Evolutionary conservation across 2,329 filamentous ascomycete genomes (phyloP).

Genomic region (Cladorrhinum sp.): DNA sequence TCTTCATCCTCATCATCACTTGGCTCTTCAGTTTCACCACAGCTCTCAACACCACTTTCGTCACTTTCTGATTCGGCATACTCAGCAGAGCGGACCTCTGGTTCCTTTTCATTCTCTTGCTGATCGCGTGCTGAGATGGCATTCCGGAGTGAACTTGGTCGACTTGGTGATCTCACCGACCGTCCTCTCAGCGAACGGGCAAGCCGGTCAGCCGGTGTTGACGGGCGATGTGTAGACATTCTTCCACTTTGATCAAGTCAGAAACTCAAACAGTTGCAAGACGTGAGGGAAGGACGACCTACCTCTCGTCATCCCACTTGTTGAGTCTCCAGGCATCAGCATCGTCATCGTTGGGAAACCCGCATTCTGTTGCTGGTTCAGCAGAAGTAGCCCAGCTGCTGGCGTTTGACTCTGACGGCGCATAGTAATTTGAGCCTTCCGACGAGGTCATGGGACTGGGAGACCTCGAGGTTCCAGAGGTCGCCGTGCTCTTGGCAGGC

Average conservation of each 20-base stretch:
- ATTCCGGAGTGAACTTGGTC: constrained; percentile 16
- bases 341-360: constrained; percentile 13
- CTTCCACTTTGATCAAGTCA: not conserved
- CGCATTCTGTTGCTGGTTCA: constrained; percentile 12
- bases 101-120: not conserved
- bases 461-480: constrained; percentile 15
- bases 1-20: constrained; percentile 16
- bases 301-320: constrained; percentile 15
- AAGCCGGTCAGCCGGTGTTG: constrained; percentile 10
- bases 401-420: constrained; percentile 10
- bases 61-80: constrained; percentile 2
- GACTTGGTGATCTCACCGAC: constrained; percentile 9
- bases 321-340: constrained; percentile 5
- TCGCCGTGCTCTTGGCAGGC: constrained; percentile 8
- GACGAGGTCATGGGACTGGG: constrained; percentile 16
- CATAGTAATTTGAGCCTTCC: constrained; percentile 16
- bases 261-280: not conserved
- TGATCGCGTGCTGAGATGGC: constrained; percentile 11
- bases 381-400: constrained; percentile 20
- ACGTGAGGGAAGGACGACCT: not conserved
- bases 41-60: constrained; percentile 9
- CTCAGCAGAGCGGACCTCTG: not conserved
- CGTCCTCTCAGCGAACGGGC: constrained; percentile 7
- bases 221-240: constrained; percentile 6
- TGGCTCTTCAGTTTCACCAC: not conserved